These are phyloP conservation scores for Calycina herbarum DNA, from an alignment of 2,329 filamentous ascomycete genomes.

Conservation along the genomic window DNA sequence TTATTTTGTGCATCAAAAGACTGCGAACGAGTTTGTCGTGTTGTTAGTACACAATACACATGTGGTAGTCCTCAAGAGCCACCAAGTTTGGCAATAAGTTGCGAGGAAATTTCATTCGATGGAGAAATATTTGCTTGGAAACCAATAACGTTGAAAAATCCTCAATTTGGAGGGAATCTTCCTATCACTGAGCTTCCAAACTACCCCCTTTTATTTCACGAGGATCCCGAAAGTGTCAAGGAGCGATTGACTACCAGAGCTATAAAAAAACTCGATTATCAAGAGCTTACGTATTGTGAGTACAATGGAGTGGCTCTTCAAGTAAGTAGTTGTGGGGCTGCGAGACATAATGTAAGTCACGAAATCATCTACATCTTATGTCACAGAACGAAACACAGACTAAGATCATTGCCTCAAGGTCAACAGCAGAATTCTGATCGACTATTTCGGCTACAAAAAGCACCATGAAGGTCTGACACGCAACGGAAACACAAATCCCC, in stretches of 20 bases:
- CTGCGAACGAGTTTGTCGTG: slow-evolving; percentile 42
- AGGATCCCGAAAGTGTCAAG: slow-evolving; percentile 27
- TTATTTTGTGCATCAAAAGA: slow-evolving; percentile 44
- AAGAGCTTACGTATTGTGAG: slow-evolving; percentile 43
- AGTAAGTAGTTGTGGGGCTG: slow-evolving; percentile 13
- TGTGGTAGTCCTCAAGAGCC: neutral
- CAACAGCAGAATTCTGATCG: slow-evolving; percentile 24
- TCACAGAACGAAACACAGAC: too few species aligned
- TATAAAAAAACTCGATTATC: slow-evolving; percentile 44
- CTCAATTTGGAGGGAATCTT: slow-evolving; percentile 42
- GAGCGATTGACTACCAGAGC: slow-evolving; percentile 38
- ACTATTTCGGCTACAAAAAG: slow-evolving; percentile 26
- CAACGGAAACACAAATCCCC: slow-evolving; percentile 10
- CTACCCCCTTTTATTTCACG: slow-evolving; percentile 39
- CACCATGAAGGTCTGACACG: slow-evolving; percentile 22
- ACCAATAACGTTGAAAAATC: slow-evolving; percentile 37
- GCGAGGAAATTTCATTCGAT: slow-evolving; percentile 44
- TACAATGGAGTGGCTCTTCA: slow-evolving; percentile 45
- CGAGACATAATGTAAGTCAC: slow-evolving; percentile 36
- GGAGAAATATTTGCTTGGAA: slow-evolving; percentile 47
- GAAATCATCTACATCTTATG: slow-evolving; percentile 1
- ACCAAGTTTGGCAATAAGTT: slow-evolving; percentile 23
- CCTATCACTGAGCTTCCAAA: slow-evolving; percentile 43
- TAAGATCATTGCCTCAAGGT: slow-evolving; percentile 14
- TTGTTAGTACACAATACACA: slow-evolving; percentile 19